These are phyloP conservation scores for Termitomyces sp. DNA, from an alignment of 768 basidiomycete genomes.

Conservation along the genomic window DNA sequence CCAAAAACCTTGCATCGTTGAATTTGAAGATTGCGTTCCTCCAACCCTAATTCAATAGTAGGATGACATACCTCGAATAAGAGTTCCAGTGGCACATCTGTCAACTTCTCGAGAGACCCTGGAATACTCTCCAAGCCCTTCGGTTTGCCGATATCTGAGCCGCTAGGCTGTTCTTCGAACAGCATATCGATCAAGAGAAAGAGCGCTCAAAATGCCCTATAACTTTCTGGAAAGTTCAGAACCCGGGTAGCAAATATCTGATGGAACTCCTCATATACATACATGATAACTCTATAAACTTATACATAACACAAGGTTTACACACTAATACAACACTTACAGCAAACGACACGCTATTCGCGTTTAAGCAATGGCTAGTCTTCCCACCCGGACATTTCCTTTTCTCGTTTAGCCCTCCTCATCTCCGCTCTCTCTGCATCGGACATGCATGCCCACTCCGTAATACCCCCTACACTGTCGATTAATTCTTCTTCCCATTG, in stretches of 20 bases:
- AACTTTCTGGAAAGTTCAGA: background rate
- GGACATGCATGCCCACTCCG: slow-evolving; percentile 42
- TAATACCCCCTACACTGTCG: slow-evolving; percentile 67
- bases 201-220: background rate
- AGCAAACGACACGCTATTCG: background rate
- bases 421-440: slow-evolving; percentile 48
- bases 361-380: slow-evolving; percentile 22
- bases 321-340: background rate
- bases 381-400: slow-evolving; percentile 58
- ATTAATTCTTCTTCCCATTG: slow-evolving; percentile 76
- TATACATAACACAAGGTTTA: background rate
- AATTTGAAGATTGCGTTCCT: background rate
- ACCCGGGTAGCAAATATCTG: slow-evolving; percentile 1
- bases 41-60: background rate
- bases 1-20: slow-evolving; percentile 34
- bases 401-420: slow-evolving; percentile 55
- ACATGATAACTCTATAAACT: background rate
- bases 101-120: slow-evolving; percentile 7
- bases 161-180: background rate
- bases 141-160: background rate
- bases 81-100: slow-evolving; percentile 21
- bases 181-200: background rate
- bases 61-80: slow-evolving; percentile 22
- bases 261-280: background rate
- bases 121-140: background rate